Conservation (phyloP, 129 eudicot species). For the Rutidosis leptorrhynchoides region DNA sequence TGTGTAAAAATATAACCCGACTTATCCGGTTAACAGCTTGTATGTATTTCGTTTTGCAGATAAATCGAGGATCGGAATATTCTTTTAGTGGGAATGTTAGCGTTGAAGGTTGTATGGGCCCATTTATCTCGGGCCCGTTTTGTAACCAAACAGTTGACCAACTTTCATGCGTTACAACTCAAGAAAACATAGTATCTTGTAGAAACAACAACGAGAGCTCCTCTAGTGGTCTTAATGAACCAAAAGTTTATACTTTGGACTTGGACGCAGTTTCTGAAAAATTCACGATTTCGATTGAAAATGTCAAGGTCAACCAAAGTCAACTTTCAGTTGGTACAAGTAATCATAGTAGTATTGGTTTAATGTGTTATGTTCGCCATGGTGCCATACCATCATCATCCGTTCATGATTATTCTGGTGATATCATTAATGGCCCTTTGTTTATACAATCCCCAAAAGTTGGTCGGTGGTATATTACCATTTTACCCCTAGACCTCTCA, state of each 20-base stretch:
- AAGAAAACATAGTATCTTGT: constrained; percentile 25
- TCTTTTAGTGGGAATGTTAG: constrained; percentile 30
- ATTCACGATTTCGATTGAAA: constrained; percentile 20
- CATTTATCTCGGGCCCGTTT: constrained; percentile 18
- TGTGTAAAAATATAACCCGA: background rate
- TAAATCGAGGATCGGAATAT: constrained; percentile 26
- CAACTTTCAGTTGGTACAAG: constrained; percentile 17
- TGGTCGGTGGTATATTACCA: constrained; percentile 35
- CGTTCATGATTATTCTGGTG: constrained; percentile 32
- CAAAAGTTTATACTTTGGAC: constrained; percentile 31
- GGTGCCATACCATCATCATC: constrained; percentile 37
- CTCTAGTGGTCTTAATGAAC: constrained; percentile 20
- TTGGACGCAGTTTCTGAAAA: constrained; percentile 24
- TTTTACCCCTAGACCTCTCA: constrained; percentile 24
- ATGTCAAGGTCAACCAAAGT: constrained; percentile 17
- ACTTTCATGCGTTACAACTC: constrained; percentile 31
- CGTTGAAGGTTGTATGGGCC: constrained; percentile 32
- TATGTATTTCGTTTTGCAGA: constrained; percentile 21
- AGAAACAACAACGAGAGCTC: constrained; percentile 24
- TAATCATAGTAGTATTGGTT: constrained; percentile 8
- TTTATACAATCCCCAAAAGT: constrained; percentile 30
- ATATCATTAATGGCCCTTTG: constrained; percentile 27
- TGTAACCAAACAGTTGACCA: constrained; percentile 36
- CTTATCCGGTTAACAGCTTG: background rate
- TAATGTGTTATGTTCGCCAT: constrained; percentile 38